Evolutionary conservation across 2,329 filamentous ascomycete genomes (phyloP), one percentile per base, ranked within the genome.

Genomic region (Colletotrichum sublineola): DNA sequence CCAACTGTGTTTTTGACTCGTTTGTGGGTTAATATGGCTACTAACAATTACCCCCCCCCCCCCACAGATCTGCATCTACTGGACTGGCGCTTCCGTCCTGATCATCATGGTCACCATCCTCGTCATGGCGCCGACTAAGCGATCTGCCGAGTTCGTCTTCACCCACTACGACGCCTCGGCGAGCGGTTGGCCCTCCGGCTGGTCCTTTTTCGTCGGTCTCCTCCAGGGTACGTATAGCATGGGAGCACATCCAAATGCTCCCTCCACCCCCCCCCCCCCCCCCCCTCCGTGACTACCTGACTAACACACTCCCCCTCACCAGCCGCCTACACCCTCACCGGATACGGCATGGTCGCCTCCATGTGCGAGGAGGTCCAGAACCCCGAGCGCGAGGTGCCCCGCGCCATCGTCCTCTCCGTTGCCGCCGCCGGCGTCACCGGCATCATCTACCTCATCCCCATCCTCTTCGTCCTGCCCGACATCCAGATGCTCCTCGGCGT

Each of bases 291-390:
- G 46, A 9, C 29, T 15, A 9, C 20, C 2, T 46, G 31, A 20
- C 57, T n/a, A 31, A 58, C 55, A 29, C 5, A 5, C 1, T 3
- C 2, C 31, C 0, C 40, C 63, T 31, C 48, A 6, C 6, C 50
- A 81, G 90, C 90, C 33, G 85, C 86, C 6, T 91, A 91, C 76
- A 88, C 87, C 3, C 79, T 91, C 53, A 91, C 89, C 20, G 88
- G 91, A 4, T 93, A 93, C 77, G 91, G 91, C 8, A 92, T 93
- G 88, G 91, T 93, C 2, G 90, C 91, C 0, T 81, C 90, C 58
- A 93, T 93, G 90, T 93, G 90, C 76, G 91, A 93, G 81, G 91
- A 93, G 79, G 91, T 93, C 2, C 90, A 92, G 77, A 88, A 89
- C 73, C 91, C 92, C 0, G 88, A 91, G 65, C 86, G 89, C 67